A percentile compares a stretch with the other conserved stretches of the same genome.
Conservation (phyloP, 805 yeast genomes). For the Saccharomycopsis malanga region DNA sequence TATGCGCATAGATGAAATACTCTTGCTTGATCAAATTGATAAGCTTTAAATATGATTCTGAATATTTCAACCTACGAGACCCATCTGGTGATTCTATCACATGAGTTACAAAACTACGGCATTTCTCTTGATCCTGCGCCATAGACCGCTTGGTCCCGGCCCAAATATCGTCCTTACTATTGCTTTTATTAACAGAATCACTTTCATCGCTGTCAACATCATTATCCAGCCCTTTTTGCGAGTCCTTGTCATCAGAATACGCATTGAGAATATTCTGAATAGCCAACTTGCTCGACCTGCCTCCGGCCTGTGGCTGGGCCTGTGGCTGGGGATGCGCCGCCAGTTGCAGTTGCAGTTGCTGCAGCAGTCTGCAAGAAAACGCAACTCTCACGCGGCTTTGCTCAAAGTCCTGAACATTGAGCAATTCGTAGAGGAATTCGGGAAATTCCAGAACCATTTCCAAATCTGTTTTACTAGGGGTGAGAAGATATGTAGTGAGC, state of each 20-base stretch:
- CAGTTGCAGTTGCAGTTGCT: no score
- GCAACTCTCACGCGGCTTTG: no score
- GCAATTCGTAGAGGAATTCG: not conserved
- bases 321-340: no score
- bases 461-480: slow-evolving; percentile 2
- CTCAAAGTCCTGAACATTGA: slow-evolving; percentile 13
- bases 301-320: no score
- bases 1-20: not conserved
- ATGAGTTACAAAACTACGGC: slow-evolving; percentile 7
- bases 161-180: no score
- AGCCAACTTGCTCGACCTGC: slow-evolving; percentile 2
- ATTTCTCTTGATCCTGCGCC: no score
- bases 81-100: not conserved
- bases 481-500: not conserved
- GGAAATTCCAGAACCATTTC: slow-evolving; percentile 1
- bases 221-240: no score
- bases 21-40: slow-evolving; percentile 1
- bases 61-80: not conserved
- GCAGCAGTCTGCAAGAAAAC: no score
- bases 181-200: no score
- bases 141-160: no score
- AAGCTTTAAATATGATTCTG: slow-evolving; percentile 3
- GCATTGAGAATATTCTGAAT: slow-evolving; percentile 12
- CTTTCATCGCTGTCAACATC: slow-evolving; percentile 1
- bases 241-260: slow-evolving; percentile 14